Percentiles rank a stretch among this genome's conserved stretches.
Evolutionary conservation across 2,329 filamentous ascomycete species (phyloP).

Genomic region (Byssochlamys sp.): DNA sequence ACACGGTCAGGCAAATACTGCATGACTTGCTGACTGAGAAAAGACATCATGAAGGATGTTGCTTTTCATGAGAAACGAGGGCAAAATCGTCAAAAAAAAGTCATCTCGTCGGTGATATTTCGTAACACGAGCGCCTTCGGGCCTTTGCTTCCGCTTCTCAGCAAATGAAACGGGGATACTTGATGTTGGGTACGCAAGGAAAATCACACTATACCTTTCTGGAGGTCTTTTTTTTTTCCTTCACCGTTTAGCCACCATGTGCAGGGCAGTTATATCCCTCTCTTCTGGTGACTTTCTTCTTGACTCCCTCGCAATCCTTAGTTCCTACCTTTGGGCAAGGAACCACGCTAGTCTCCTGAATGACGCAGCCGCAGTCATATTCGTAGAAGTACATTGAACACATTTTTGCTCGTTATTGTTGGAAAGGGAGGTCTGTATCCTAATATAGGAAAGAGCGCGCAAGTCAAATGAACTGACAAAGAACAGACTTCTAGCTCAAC

Average conservation of each 20-base stretch:
- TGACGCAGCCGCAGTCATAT: slow-evolving; percentile 29
- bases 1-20: not conserved
- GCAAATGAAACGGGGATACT: not conserved
- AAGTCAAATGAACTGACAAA: not conserved
- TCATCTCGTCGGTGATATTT: not conserved
- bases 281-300: slow-evolving; percentile 22
- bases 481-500: not conserved
- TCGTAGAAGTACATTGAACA: slow-evolving; percentile 29
- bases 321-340: slow-evolving; percentile 25
- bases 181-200: not conserved
- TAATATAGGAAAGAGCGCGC: not conserved
- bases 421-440: not conserved
- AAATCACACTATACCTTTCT: not conserved
- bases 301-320: slow-evolving; percentile 12
- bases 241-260: slow-evolving; percentile 11
- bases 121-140: not conserved
- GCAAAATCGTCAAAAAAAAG: not conserved
- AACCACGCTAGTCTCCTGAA: slow-evolving; percentile 25
- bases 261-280: slow-evolving; percentile 24
- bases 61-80: not conserved
- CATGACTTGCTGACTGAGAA: too few species aligned
- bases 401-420: slow-evolving; percentile 14
- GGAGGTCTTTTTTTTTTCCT: not conserved
- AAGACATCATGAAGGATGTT: not conserved
- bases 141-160: not conserved